Evolutionary conservation across 164 flowering plant species (phyloP), one percentile per base, ranked within the genome.

Genomic region (Aristolochia fimbriata): DNA sequence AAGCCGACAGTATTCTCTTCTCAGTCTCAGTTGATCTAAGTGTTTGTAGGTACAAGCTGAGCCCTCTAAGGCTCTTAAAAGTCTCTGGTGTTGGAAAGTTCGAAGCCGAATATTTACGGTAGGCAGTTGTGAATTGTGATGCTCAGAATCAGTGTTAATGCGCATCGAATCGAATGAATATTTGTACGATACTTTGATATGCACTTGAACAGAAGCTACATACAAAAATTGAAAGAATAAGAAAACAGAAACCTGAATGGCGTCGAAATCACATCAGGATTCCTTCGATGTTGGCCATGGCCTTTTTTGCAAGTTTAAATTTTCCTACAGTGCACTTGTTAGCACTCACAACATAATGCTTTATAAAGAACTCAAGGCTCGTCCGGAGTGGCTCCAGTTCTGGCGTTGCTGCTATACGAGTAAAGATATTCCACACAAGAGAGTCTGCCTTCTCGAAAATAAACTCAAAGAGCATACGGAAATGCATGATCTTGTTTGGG

Each of bases 401-500:
- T 0, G 96, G 96, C 8, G 66, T 24, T 43, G 76, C 80, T 43
- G 97, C 88, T 43, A 83, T 61, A 0, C 99, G 89, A 0, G 89
- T 83, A 63, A 94, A 94, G 20, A 82, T 65, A 64, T 94, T 94
- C 96, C 96, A 94, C 1, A 94, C 66, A 3, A 75, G 65, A 15
- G 69, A 60, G 4, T 86, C 90, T 16, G 94, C 66, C 47, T 65
- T 47, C 66, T 83, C 87, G n/a, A 94, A 82, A n/a, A 94, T 62
- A 56, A 80, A 71, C 67, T 86, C 96, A 49, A 92, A 87, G 0
- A 92, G 77, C 81, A 87, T 76, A 30, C 90, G 73, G 71, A 92
- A 92, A 66, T 91, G 97, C 95, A 91, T 84, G 27, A 85, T 69
- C 70, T 80, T 78, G 60, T 77, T 91, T 4, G 96, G 74, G 9